Base-by-base conservation (phyloP, 2,329 filamentous ascomycete genomes). In the Cylindrodendrum hubeiense region DNA sequence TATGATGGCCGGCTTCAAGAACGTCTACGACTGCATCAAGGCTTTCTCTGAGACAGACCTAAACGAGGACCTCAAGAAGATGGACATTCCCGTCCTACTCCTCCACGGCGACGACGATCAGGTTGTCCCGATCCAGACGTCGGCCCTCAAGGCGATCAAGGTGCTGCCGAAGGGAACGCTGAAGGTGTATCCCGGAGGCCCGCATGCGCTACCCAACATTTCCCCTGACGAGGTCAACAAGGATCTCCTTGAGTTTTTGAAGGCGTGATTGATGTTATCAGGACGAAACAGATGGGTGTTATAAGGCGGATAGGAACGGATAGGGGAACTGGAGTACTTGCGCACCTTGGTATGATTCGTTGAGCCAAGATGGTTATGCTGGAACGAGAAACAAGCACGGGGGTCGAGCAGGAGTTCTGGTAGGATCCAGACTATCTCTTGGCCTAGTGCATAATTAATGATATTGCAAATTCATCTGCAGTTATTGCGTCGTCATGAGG, bases 21-120 rank as follows among this genome's bases (percentile, higher is more conserved):
- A 68, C 22, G 72, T 77, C 0, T 82, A 82, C 61, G 80, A 82
- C 60, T 80, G 76, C 50, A 75, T 82, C 70, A 77, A 74, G 60
- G 78, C 75, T 8, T 81, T 82, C 53, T 80, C 79, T 1, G 80
- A 82, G 71, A 82, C 80, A 4, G 79, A 83, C 69, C 76, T 79
- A 26, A 79, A 78, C 1, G 79, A 79, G 46, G 80, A 82, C 66
- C 64, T 83, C 54, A 78, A 78, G 68, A 78, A 72, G 13, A 77
- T 80, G 34, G 71, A 81, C 51, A 77, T 82, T 47, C 81, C 80
- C 1, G 76, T 80, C 3, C 66, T 82, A 47, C 62, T 81, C 41
- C 68, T 82, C 3, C 80, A 82, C 71, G 80, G 80, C 0, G 75
- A 79, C 41, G 80, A 81, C 69, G 81, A 82, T 63, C 80, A 82